Conservation (phyloP, 495 filamentous ascomycete species). For the Saxophila tyrrhenica region DNA sequence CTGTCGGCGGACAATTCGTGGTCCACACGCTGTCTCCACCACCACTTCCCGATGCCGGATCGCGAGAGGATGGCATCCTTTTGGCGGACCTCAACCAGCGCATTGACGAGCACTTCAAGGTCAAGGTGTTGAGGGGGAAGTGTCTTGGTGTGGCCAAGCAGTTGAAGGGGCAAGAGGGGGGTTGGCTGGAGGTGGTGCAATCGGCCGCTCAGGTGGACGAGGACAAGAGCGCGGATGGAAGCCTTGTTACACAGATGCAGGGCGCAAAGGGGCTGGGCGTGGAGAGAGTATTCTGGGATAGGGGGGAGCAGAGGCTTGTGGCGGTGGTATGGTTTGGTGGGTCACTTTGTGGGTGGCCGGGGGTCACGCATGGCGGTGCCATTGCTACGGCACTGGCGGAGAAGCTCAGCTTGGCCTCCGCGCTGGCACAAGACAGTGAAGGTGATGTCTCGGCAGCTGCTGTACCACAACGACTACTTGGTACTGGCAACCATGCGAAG, state of each 20-base stretch:
- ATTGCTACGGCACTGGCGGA: constrained; percentile 66
- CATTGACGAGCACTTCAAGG: constrained; percentile 25
- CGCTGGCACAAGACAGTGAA: neutral
- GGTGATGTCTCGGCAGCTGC: constrained; percentile 6
- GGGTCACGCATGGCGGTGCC: constrained; percentile 62
- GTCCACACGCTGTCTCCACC: constrained; percentile 19
- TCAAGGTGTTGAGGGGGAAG: constrained; percentile 23
- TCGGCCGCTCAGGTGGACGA: neutral
- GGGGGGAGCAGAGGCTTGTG: constrained; percentile 35
- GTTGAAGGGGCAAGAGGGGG: constrained; percentile 17
- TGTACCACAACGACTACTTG: constrained; percentile 17
- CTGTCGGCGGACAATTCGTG: constrained; percentile 9
- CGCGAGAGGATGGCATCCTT: constrained; percentile 21
- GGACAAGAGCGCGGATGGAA: constrained; percentile 4
- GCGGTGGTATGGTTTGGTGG: constrained; percentile 54
- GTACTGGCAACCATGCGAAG: constrained; percentile 17
- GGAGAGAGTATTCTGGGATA: constrained; percentile 39
- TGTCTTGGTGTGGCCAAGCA: constrained; percentile 11
- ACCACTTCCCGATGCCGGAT: constrained; percentile 20
- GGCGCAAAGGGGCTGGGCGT: constrained; percentile 25
- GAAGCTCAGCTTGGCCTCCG: constrained; percentile 41
- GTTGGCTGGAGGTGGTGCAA: constrained; percentile 19
- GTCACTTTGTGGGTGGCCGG: constrained; percentile 60
- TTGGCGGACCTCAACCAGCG: constrained; percentile 20
- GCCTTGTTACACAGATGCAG: constrained; percentile 11